phyloP scores from a whole-genome alignment of 163 green algal genomes.

The Chlamydomonas reinhardtii region DNA sequence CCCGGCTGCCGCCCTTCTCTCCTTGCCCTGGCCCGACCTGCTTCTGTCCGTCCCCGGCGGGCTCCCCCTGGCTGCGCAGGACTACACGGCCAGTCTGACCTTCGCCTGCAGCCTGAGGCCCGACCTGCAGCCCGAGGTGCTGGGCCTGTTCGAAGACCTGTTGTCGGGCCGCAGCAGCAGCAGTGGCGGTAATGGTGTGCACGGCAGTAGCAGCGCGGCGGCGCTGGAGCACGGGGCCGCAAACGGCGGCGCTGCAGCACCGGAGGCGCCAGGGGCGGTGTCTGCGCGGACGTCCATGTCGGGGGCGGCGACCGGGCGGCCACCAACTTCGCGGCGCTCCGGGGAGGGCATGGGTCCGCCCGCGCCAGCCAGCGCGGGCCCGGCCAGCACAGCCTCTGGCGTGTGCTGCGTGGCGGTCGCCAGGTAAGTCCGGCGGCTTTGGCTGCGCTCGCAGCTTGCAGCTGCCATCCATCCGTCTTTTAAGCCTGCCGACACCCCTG shows the following conservation, averaged over 20 bases:
- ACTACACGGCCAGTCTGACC: constrained; percentile 34
- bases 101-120: constrained; percentile 12
- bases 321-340: too few species aligned
- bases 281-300: too few species aligned
- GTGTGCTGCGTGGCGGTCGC: constrained; percentile 32
- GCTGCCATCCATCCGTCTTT: too few species aligned
- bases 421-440: too few species aligned
- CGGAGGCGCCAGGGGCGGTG: too few species aligned
- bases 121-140: background rate
- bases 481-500: too few species aligned
- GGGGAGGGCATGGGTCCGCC: too few species aligned
- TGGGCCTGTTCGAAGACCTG: constrained; percentile 5
- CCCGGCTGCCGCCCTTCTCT: too few species aligned
- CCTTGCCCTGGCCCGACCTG: too few species aligned
- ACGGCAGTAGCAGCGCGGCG: constrained; percentile 1
- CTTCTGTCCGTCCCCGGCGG: too few species aligned
- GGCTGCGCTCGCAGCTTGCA: too few species aligned
- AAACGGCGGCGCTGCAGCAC: background rate
- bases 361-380: background rate
- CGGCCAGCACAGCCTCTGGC: constrained; percentile 18
- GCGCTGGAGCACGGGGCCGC: background rate
- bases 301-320: too few species aligned
- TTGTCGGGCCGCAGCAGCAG: background rate
- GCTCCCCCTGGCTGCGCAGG: constrained; percentile 23
- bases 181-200: background rate